Conservation (phyloP, 2,329 filamentous ascomycete genomes). For the Alternaria gaisen region DNA sequence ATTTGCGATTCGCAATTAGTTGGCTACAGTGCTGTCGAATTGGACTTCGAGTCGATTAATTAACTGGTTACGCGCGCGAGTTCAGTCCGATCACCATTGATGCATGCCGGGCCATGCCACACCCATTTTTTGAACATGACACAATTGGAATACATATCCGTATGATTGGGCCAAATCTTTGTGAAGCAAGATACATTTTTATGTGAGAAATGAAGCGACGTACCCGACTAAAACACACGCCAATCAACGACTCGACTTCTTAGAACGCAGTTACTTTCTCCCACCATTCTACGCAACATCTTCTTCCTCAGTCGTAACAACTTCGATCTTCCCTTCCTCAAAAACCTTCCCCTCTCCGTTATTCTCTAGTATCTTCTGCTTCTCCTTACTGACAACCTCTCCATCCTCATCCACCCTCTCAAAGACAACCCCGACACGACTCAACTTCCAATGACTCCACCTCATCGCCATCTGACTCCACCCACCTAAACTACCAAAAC, state of each 20-base stretch:
- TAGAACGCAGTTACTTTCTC: neutral
- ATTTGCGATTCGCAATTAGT: no score
- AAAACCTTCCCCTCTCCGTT: neutral
- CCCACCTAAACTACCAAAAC: slow-evolving; percentile 20
- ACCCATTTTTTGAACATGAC: neutral
- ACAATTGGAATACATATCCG: neutral
- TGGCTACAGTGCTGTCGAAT: neutral
- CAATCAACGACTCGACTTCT: neutral
- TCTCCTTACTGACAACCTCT: neutral
- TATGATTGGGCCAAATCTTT: neutral
- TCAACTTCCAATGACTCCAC: slow-evolving; percentile 18
- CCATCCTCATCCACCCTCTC: neutral
- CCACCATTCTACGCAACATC: neutral
- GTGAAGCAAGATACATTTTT: neutral
- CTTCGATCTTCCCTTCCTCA: neutral
- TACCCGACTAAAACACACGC: neutral
- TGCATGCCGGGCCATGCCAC: neutral
- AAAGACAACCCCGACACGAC: slow-evolving; percentile 9
- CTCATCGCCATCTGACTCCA: slow-evolving; percentile 16
- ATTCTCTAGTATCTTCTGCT: no score
- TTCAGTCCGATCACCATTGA: neutral
- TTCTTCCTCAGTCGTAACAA: neutral
- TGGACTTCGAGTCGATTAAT: neutral
- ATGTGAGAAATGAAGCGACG: neutral
- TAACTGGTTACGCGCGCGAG: neutral